Evolutionary conservation across 495 filamentous ascomycete genomes (phyloP), one percentile per base, ranked within the genome.

Genomic region (Lasiosphaeria ovina): DNA sequence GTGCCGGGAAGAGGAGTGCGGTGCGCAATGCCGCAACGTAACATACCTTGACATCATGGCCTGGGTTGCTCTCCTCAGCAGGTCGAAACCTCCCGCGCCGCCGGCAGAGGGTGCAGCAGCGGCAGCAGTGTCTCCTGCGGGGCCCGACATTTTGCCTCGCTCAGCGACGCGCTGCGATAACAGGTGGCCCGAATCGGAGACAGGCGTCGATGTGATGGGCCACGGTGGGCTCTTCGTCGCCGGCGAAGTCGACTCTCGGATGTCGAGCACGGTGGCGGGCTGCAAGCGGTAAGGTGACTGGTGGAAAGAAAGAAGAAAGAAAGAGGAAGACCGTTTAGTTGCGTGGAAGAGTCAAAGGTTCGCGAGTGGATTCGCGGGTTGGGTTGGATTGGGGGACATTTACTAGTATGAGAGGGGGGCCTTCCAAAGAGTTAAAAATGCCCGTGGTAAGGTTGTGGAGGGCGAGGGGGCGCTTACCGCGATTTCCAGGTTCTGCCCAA

Each of bases 11-110:
- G 44, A 33, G 33, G 47, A 45, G 42, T 34, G 11, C 17, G 47
- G 16, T 24, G 48, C 24, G 17, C 35, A 61, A 57, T 38, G 63
- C 57, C 63, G 11, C 8, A 59, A 17, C 40, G 59, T 54, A 35
- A 78, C 77, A 66, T 80, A 84, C 82, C 73, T 84, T 76, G 78
- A 79, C 78, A 83, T 83, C 79, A 84, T 78, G 59, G 77, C 76
- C 62, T 83, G 79, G 42, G 82, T 83, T 54, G 82, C 82, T 67
- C 79, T 75, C 71, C 76, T 73, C 36, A 84, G 69, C 69, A 84
- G 69, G 70, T 84, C 82, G 51, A 73, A 76, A 52, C 69, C 68
- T 64, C 77, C 76, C n/a, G 61, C 55, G 42, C 66, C 61, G 34
- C 52, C 52, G 54, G 59, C 56, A 32, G 61, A 55, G 64, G 55